A percentile compares a stretch with the other conserved stretches of the same genome.
phyloP scores from a whole-genome alignment of 164 flowering plant species.

The Tinospora cordifolia region DNA sequence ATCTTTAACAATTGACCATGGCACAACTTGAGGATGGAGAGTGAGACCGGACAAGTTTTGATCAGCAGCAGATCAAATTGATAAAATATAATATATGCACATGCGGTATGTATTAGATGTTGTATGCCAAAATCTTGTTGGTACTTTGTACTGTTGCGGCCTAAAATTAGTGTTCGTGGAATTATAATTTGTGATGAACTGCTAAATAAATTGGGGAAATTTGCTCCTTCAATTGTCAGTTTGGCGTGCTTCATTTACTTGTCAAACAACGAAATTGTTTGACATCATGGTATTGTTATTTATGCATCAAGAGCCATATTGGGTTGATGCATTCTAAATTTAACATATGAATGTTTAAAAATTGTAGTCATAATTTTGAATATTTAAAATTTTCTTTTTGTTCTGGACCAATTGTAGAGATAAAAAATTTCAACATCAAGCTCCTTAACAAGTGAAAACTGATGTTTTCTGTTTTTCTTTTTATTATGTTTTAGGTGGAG shows the following conservation, averaged over 20 bases:
- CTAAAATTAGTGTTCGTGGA: not conserved
- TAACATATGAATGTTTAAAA: not conserved
- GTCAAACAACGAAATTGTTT: not conserved
- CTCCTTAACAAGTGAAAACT: not conserved
- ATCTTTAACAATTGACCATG: too few species aligned
- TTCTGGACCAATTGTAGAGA: not conserved
- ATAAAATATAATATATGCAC: too few species aligned
- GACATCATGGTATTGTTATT: not conserved
- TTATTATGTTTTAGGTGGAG: slow-evolving; percentile 52
- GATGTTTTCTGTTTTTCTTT: not conserved
- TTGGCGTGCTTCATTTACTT: not conserved
- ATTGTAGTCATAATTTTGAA: not conserved
- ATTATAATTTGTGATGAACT: not conserved
- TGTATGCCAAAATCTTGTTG: not conserved
- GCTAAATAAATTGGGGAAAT: not conserved
- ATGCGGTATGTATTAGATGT: not conserved
- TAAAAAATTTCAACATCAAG: not conserved
- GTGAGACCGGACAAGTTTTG: too few species aligned
- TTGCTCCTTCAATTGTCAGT: not conserved
- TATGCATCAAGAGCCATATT: not conserved
- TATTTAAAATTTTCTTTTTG: not conserved
- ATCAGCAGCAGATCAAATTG: too few species aligned
- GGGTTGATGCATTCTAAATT: not conserved
- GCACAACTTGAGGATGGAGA: too few species aligned
- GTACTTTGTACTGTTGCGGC: not conserved